phyloP scores from a whole-genome alignment of 2,329 filamentous ascomycete genomes.

The Thelonectria rubi region DNA sequence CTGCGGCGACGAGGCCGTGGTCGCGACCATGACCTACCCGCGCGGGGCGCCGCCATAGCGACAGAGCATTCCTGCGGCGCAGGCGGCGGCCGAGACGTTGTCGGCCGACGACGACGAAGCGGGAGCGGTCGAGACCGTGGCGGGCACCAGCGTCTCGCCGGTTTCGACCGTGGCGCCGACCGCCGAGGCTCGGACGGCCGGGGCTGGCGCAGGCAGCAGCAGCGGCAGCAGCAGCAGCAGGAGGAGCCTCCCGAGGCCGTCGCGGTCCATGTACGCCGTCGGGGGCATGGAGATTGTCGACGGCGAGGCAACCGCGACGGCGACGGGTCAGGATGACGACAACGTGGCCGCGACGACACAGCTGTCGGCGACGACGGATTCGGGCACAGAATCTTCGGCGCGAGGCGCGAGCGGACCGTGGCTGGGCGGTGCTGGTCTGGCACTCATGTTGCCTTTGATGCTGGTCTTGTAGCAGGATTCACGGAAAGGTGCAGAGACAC shows the following conservation, averaged over 20 bases:
- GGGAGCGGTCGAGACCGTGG: not conserved
- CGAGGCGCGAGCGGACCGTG: not conserved
- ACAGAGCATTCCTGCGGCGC: slow-evolving; percentile 19
- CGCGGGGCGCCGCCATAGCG: slow-evolving; percentile 36
- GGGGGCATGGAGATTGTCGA: not conserved
- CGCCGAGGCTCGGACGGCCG: not conserved
- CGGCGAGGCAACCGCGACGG: not conserved
- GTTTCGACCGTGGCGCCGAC: slow-evolving; percentile 3
- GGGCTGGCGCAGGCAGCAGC: not conserved
- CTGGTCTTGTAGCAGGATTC: not conserved
- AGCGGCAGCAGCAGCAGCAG: not conserved
- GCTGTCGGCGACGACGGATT: not conserved
- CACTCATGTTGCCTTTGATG: slow-evolving; percentile 5
- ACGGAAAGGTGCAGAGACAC: not conserved
- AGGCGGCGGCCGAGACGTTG: not conserved
- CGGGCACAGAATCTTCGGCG: not conserved
- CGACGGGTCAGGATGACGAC: too few relatives aligned
- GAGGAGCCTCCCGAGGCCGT: not conserved
- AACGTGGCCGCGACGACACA: not conserved
- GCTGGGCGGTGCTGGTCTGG: not conserved
- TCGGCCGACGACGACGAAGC: not conserved
- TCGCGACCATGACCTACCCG: slow-evolving; percentile 40
- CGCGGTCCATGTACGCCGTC: not conserved
- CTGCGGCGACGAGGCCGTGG: slow-evolving; percentile 36
- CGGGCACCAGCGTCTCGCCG: not conserved